Evolutionary conservation across 208 protist genomes (phyloP).

Genomic region (Trypanosoma vivax): DNA sequence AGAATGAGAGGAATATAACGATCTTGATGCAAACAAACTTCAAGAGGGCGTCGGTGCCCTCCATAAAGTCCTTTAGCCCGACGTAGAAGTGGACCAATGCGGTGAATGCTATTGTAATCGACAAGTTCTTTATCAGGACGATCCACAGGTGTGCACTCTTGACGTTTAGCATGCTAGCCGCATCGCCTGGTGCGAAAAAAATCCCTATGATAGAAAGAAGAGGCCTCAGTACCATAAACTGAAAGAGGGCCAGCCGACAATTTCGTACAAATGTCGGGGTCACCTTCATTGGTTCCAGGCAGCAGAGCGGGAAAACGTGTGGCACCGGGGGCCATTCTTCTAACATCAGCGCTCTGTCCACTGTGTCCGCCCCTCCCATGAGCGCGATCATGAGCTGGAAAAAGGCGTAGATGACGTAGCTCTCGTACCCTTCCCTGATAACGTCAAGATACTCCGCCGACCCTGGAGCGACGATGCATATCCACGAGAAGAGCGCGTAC

Average conservation of each 20-base stretch:
- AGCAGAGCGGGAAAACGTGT: slow-evolving; percentile 82
- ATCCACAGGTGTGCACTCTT: slow-evolving; percentile 87
- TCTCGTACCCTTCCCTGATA: slow-evolving; percentile 89
- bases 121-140: slow-evolving; percentile 88
- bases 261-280: slow-evolving; percentile 82
- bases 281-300: slow-evolving; percentile 75
- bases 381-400: slow-evolving; percentile 91
- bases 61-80: slow-evolving; percentile 81
- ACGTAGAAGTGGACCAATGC: slow-evolving; percentile 90
- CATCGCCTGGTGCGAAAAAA: slow-evolving; percentile 61
- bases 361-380: slow-evolving; percentile 84
- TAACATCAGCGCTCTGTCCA: slow-evolving; percentile 79
- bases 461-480: slow-evolving; percentile 56
- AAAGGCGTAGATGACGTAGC: slow-evolving; percentile 93
- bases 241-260: slow-evolving; percentile 83
- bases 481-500: slow-evolving; percentile 85
- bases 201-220: slow-evolving; percentile 76
- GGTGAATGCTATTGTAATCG: slow-evolving; percentile 88
- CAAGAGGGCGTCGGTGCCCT: slow-evolving; percentile 80
- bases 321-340: slow-evolving; percentile 68
- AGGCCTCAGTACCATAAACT: slow-evolving; percentile 91
- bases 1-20: slow-evolving; percentile 91
- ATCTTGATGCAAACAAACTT: slow-evolving; percentile 92
- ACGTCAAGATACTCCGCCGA: slow-evolving; percentile 87
- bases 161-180: slow-evolving; percentile 71